phyloP scores from a whole-genome alignment of 164 flowering plant species.

The Nymphaea colorata region DNA sequence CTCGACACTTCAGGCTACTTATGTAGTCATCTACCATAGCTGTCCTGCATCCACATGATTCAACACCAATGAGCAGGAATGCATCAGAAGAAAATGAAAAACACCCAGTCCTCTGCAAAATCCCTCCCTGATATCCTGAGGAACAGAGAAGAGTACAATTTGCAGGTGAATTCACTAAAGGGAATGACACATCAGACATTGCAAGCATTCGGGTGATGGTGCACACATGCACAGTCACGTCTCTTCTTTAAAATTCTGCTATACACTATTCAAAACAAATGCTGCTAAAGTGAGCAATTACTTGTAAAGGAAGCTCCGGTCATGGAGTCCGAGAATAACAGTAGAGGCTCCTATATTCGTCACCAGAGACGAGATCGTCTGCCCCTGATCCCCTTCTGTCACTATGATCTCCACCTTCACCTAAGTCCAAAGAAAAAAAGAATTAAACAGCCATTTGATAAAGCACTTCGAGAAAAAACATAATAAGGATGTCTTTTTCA shows the following conservation, averaged over 20 bases:
- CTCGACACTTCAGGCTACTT: constrained; percentile 54
- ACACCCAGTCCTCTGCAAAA: background rate
- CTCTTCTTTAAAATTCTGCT: too few species aligned
- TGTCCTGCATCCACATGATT: constrained; percentile 27
- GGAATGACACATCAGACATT: too few species aligned
- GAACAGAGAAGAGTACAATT: too few species aligned
- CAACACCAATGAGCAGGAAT: background rate
- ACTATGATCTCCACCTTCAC: constrained; percentile 80
- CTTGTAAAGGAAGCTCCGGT: constrained; percentile 80
- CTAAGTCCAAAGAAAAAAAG: constrained; percentile 17
- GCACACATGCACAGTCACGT: too few species aligned
- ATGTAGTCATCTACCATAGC: constrained; percentile 30
- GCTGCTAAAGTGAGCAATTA: constrained; percentile 19
- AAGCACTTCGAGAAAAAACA: background rate
- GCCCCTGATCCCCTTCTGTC: constrained; percentile 62
- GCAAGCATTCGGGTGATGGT: too few species aligned
- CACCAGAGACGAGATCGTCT: constrained; percentile 39
- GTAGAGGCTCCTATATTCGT: constrained; percentile 61
- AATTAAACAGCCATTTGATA: background rate
- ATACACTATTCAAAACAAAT: too few species aligned
- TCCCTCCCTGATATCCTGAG: too few species aligned
- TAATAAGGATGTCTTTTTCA: background rate
- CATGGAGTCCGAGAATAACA: constrained; percentile 80
- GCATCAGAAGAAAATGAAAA: background rate
- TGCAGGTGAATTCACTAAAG: too few species aligned